Percentiles rank a stretch among this genome's conserved stretches.
phyloP scores from a whole-genome alignment of 2,329 filamentous ascomycete species.

The Botrytis paeoniae region DNA sequence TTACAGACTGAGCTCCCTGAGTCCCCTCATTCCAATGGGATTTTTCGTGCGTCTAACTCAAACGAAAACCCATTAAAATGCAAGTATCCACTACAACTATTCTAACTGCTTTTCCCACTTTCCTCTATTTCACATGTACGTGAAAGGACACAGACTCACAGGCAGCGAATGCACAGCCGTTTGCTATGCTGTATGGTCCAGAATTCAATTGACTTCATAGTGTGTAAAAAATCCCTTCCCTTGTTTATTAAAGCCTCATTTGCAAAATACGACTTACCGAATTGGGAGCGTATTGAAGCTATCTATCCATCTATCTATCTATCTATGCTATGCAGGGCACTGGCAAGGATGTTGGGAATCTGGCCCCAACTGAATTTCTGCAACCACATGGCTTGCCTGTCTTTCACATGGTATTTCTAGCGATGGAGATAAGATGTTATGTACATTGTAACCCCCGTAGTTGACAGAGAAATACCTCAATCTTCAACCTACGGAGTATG shows the following conservation, averaged over 20 bases:
- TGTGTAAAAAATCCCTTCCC: not conserved
- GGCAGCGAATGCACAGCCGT: not conserved
- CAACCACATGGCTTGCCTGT: conserved; percentile 7
- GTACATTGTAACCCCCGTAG: not conserved
- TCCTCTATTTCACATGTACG: not conserved
- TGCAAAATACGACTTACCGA: not conserved
- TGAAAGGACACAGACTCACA: conserved; percentile 2
- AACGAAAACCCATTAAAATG: not conserved
- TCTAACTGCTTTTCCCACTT: not conserved
- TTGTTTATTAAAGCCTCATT: not conserved
- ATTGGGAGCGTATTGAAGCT: not conserved
- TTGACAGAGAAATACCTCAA: not conserved
- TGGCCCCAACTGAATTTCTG: not conserved
- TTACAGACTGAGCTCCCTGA: not conserved
- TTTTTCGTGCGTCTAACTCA: not conserved
- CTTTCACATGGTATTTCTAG: not conserved
- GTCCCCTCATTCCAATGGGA: not conserved
- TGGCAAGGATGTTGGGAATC: not conserved
- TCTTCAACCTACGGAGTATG: not conserved
- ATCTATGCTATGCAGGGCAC: conserved; percentile 1
- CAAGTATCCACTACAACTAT: not conserved
- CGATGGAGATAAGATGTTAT: not conserved
- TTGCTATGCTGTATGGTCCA: not conserved
- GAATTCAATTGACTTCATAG: not conserved
- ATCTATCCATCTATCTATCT: not conserved